Evolutionary conservation across 345 rosid genomes (phyloP).

Genomic region (Camelina neglecta): DNA sequence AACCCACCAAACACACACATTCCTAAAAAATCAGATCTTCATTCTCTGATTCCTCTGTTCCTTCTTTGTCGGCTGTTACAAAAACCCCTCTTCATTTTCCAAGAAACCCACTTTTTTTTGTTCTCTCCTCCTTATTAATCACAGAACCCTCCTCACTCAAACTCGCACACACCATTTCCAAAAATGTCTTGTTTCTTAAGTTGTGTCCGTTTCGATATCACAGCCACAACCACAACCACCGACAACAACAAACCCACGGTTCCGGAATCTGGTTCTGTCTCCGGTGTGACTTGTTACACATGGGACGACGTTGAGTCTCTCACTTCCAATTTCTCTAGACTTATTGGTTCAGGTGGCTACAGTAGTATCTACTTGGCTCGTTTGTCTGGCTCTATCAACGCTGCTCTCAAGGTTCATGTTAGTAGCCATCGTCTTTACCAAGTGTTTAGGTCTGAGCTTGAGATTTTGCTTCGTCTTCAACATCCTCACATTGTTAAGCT

Average conservation of each 20-base stretch:
- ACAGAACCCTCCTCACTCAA: conserved; percentile 15
- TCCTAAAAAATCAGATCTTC: conserved; percentile 14
- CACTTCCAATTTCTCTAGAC: conserved; percentile 56
- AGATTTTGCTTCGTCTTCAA: conserved; percentile 66
- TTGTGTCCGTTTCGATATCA: conserved; percentile 42
- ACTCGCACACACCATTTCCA: conserved; percentile 27
- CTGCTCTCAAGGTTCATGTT: conserved; percentile 71
- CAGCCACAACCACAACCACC: neutral
- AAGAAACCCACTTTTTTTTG: conserved; percentile 33
- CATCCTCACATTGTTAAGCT: conserved; percentile 78
- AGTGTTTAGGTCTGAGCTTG: conserved; percentile 73
- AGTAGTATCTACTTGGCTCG: conserved; percentile 76
- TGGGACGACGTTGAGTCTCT: conserved; percentile 62
- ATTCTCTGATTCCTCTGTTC: conserved; percentile 35
- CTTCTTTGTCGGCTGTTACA: conserved; percentile 36
- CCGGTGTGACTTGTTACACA: conserved; percentile 44
- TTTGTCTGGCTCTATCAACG: conserved; percentile 46
- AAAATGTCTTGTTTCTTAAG: conserved; percentile 56
- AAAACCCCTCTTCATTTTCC: conserved; percentile 6
- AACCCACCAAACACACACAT: conserved; percentile 29
- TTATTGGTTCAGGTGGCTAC: conserved; percentile 83
- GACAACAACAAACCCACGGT: conserved; percentile 17
- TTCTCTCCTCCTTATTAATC: conserved; percentile 33
- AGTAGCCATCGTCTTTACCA: conserved; percentile 66
- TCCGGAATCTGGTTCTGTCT: conserved; percentile 18